Conservation (phyloP, 140 eudicot species). For the Stevia rebaudiana region DNA sequence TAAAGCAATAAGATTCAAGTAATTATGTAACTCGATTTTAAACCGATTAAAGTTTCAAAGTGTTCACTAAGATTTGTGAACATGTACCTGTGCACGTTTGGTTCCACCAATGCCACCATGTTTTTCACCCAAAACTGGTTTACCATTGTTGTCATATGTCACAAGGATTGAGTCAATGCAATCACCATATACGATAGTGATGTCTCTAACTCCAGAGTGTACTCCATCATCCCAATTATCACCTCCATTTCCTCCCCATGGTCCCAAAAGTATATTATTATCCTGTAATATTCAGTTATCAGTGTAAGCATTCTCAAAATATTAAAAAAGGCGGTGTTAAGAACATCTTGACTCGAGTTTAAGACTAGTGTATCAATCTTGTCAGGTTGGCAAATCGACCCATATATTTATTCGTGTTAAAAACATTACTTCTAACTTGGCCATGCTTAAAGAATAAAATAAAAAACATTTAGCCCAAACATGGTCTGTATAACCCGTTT, state of each 20-base stretch:
- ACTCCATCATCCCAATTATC: constrained; percentile 53
- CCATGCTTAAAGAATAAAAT: background rate
- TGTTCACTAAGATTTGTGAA: background rate
- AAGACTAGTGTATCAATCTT: background rate
- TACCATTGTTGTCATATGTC: constrained; percentile 52
- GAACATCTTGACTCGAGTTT: background rate
- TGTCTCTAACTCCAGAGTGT: constrained; percentile 54
- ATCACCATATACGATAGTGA: constrained; percentile 34
- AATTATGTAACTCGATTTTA: background rate
- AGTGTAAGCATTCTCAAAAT: background rate
- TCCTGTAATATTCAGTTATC: background rate
- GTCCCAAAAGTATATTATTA: constrained; percentile 32
- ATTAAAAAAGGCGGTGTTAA: background rate
- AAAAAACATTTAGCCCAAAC: too few relatives aligned
- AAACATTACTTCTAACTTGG: too few relatives aligned
- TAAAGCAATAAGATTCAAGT: background rate
- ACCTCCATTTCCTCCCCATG: constrained; percentile 64
- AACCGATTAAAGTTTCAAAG: background rate
- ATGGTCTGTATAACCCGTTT: too few relatives aligned
- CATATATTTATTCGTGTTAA: too few relatives aligned
- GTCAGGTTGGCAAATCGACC: background rate
- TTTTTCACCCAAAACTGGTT: constrained; percentile 39
- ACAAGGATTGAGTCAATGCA: constrained; percentile 56
- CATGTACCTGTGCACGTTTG: constrained; percentile 37
- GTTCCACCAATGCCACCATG: constrained; percentile 60